Evolutionary conservation across 2,329 filamentous ascomycete species (phyloP).

Genomic region (Pestalotiopsis sp.): DNA sequence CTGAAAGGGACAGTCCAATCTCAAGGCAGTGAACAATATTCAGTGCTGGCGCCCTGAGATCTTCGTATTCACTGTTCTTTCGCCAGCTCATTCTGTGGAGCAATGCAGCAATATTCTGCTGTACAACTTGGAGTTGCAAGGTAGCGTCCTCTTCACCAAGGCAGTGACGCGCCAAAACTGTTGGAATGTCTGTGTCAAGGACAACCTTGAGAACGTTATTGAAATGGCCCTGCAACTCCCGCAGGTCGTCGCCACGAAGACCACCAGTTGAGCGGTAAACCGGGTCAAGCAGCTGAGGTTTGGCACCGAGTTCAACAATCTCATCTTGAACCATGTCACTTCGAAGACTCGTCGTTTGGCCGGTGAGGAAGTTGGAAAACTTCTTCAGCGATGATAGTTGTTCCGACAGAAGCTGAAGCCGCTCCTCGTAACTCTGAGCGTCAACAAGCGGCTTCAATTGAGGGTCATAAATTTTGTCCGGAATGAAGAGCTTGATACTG

Average conservation of each 20-base stretch:
- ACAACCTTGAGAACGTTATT: constrained; percentile 71
- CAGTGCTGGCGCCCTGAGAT: constrained; percentile 77
- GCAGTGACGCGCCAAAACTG: constrained; percentile 35
- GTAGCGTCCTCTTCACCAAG: constrained; percentile 33
- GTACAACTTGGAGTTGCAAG: constrained; percentile 52
- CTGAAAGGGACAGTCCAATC: constrained; percentile 70
- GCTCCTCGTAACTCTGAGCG: constrained; percentile 56
- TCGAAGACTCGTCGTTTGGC: constrained; percentile 68
- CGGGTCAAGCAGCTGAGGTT: constrained; percentile 63
- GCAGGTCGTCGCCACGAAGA: constrained; percentile 63
- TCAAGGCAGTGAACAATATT: constrained; percentile 80
- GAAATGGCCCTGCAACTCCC: constrained; percentile 75
- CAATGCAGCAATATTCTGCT: constrained; percentile 66
- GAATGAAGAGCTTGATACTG: constrained; percentile 78
- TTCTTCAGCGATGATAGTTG: constrained; percentile 61
- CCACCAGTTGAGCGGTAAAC: constrained; percentile 68
- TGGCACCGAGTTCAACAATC: constrained; percentile 63
- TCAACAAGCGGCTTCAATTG: constrained; percentile 68
- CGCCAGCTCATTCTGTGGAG: constrained; percentile 64
- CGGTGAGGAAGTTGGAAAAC: constrained; percentile 70
- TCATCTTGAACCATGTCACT: constrained; percentile 65
- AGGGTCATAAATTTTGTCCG: constrained; percentile 85
- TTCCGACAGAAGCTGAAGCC: constrained; percentile 54
- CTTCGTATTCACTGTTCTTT: constrained; percentile 79
- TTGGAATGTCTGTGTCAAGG: constrained; percentile 47